phyloP scores from a whole-genome alignment of 2,329 filamentous ascomycete genomes.

The Phyllachora maydis region DNA sequence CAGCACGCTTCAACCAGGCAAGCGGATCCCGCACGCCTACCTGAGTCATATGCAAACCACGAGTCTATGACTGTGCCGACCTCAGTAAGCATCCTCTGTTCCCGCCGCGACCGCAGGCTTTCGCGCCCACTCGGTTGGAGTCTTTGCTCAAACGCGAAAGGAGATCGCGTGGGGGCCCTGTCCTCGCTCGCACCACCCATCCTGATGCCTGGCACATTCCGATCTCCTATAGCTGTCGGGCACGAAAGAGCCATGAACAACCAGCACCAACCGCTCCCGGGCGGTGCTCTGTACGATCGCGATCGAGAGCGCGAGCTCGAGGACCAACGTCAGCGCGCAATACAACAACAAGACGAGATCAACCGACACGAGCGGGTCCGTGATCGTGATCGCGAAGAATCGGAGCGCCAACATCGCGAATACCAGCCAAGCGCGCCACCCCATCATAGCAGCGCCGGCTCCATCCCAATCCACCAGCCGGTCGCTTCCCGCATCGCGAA shows the following conservation, averaged over 20 bases:
- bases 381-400: slow-evolving; percentile 40
- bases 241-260: slow-evolving; percentile 19
- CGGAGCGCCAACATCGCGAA: slow-evolving; percentile 40
- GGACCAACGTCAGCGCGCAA: slow-evolving; percentile 21
- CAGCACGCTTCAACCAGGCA: too few relatives aligned
- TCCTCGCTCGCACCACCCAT: too few relatives aligned
- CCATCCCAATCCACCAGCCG: slow-evolving; percentile 84
- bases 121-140: too few relatives aligned
- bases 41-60: too few relatives aligned
- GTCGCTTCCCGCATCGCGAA: slow-evolving; percentile 64
- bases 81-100: too few relatives aligned
- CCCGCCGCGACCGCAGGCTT: too few relatives aligned
- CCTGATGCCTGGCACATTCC: too few relatives aligned
- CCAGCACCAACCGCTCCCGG: slow-evolving; percentile 21
- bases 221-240: slow-evolving; percentile 1
- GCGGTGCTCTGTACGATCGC: slow-evolving; percentile 21
- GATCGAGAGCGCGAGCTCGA: slow-evolving; percentile 23
- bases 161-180: too few relatives aligned
- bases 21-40: too few relatives aligned
- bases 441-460: slow-evolving; percentile 73
- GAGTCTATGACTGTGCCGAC: too few relatives aligned
- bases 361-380: slow-evolving; percentile 10
- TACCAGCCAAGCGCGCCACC: slow-evolving; percentile 45
- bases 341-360: slow-evolving; percentile 26
- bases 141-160: too few relatives aligned